Evolutionary conservation across 257 asterid species (phyloP), one percentile per base, ranked within the genome.

Genomic region (Gentiana macrophylla): DNA sequence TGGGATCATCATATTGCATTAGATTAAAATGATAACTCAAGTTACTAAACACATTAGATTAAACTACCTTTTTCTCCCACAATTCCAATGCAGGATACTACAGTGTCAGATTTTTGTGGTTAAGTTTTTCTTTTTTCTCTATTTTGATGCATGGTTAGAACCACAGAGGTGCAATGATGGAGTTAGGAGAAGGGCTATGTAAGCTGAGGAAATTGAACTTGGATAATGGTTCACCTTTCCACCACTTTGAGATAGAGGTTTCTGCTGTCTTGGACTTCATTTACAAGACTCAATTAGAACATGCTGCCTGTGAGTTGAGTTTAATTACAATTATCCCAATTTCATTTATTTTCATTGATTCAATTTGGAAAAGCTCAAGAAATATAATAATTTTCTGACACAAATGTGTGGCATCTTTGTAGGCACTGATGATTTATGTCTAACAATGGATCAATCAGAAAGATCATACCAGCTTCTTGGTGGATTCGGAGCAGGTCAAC

Each of bases 81-180:
- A 24, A 24, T 24, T 24, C 24, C 24, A 24, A 24, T 24, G 24
- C 24, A 24, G 24, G 24, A 24, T 24, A 24, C 24, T 24, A 24
- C 24, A 24, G 24, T 24, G 24, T 24, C 24, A 24, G 24, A 24
- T 24, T 24, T 24, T 24, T 24, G 24, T 24, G 24, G 24, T 24
- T 24, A 24, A 24, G 24, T 24, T 24, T 24, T 24, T 24, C 24
- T 24, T 24, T 24, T 24, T 24, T 24, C 24, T 24, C 24, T 24
- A 24, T 24, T 24, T 24, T 24, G 24, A 24, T 4, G 15, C 33
- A n/a, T 43, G 15, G 24, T 43, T 52, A 86, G 94, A 89, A 89
- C 70, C 97, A 89, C 68, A 81, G 68, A 61, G 95, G 95, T 51
- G 95, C 97, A 8, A 89, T 89, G 97, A 86, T 89, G 84, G 95